Evolutionary conservation across 306 rosid species (phyloP).

Genomic region (Oxytropis ochrocephala): DNA sequence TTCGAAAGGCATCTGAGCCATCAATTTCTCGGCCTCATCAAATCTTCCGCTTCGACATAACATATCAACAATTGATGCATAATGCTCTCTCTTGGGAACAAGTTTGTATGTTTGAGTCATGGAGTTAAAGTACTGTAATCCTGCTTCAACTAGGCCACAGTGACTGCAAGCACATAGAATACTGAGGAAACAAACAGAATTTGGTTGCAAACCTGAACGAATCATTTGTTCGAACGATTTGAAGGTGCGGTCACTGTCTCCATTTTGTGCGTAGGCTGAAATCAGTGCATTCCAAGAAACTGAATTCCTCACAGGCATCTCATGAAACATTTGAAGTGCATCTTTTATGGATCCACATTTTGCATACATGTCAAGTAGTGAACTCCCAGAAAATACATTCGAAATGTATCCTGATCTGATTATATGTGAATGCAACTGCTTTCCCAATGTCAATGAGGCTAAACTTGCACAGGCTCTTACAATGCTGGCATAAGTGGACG

Average conservation of each 20-base stretch:
- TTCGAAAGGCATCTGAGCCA: slow-evolving; percentile 68
- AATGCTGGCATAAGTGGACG: slow-evolving; percentile 77
- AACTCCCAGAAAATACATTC: slow-evolving; percentile 79
- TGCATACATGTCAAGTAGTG: slow-evolving; percentile 89
- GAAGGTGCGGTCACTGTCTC: slow-evolving; percentile 56
- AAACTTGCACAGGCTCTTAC: slow-evolving; percentile 67
- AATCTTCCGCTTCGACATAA: slow-evolving; percentile 72
- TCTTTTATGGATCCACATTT: slow-evolving; percentile 83
- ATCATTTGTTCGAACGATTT: slow-evolving; percentile 63
- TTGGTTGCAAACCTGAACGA: slow-evolving; percentile 66
- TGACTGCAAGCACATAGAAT: slow-evolving; percentile 82
- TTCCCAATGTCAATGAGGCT: slow-evolving; percentile 64
- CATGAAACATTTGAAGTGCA: slow-evolving; percentile 58
- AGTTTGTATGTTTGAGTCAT: slow-evolving; percentile 46
- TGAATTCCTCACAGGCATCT: slow-evolving; percentile 71
- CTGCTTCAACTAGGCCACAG: slow-evolving; percentile 82
- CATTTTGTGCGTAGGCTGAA: slow-evolving; percentile 81
- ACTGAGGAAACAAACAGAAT: slow-evolving; percentile 76
- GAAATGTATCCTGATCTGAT: slow-evolving; percentile 59
- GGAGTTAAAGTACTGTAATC: slow-evolving; percentile 47
- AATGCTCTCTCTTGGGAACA: slow-evolving; percentile 69
- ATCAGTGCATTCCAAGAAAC: slow-evolving; percentile 88
- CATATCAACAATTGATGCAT: slow-evolving; percentile 68
- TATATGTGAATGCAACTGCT: slow-evolving; percentile 60
- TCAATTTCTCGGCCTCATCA: slow-evolving; percentile 62